A percentile compares a stretch with the other conserved stretches of the same genome.
Conservation (phyloP, 2,329 filamentous ascomycete genomes). For the Gaeumannomyces tritici region DNA sequence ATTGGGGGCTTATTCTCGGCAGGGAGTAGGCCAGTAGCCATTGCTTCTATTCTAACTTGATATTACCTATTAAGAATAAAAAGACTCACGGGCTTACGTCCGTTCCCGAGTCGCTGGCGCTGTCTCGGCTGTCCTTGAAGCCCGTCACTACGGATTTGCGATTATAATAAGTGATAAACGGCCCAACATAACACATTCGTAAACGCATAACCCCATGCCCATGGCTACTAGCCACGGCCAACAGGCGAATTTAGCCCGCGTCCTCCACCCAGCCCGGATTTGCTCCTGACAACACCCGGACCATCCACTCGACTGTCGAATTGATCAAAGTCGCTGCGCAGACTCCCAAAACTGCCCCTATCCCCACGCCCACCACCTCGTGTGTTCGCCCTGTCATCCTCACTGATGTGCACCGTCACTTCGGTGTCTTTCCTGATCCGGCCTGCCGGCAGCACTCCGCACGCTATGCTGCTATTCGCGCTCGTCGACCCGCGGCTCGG, state of each 20-base stretch:
- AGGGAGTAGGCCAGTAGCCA: too few species aligned
- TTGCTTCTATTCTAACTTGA: too few species aligned
- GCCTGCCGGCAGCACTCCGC: neutral
- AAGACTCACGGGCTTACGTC: too few species aligned
- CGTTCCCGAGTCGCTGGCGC: too few species aligned
- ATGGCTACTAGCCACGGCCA: neutral
- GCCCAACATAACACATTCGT: neutral
- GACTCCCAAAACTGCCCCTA: neutral
- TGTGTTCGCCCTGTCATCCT: neutral
- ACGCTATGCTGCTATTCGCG: neutral
- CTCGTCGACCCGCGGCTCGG: neutral
- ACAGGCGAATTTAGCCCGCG: neutral
- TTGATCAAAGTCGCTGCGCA: neutral
- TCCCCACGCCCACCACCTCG: too few species aligned
- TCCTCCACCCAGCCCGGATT: neutral
- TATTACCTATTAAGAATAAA: too few species aligned
- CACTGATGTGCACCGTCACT: neutral
- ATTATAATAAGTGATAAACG: neutral
- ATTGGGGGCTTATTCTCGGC: too few species aligned
- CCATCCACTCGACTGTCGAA: neutral
- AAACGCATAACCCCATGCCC: neutral
- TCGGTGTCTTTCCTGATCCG: neutral
- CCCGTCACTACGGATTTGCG: too few species aligned
- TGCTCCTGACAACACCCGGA: neutral
- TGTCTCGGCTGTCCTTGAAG: too few species aligned